These are phyloP conservation scores for Nicotiana paniculata DNA, from an alignment of 257 asterid species.

Conservation along the genomic window DNA sequence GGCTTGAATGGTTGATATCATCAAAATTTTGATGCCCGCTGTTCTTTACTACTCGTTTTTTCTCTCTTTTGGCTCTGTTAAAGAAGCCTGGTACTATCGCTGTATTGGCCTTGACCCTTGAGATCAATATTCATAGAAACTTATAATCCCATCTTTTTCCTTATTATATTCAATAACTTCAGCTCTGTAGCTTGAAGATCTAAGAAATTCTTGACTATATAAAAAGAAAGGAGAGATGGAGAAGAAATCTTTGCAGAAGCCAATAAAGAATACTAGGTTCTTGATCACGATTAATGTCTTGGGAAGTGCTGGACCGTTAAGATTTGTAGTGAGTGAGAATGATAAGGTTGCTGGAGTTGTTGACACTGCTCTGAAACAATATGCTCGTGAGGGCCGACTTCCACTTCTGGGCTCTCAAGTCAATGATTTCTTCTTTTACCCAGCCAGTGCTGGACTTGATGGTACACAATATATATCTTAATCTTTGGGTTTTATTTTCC, in stretches of 20 bases:
- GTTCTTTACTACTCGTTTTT: background rate
- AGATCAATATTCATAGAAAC: background rate
- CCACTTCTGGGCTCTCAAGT: conserved; percentile 40
- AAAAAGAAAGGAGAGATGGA: background rate
- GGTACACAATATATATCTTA: conserved; percentile 18
- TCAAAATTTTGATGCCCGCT: background rate
- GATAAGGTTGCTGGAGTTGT: conserved; percentile 35
- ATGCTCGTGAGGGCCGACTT: conserved; percentile 44
- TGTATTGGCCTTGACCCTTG: conserved; percentile 21
- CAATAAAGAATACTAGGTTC: conserved; percentile 10
- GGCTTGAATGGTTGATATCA: background rate
- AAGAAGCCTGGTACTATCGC: conserved; percentile 18
- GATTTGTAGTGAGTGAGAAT: conserved; percentile 40
- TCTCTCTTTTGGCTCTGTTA: background rate
- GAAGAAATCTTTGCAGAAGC: background rate
- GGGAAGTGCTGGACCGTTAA: conserved; percentile 58
- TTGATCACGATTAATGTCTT: conserved; percentile 38
- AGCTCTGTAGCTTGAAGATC: no score
- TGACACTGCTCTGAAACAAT: conserved; percentile 31
- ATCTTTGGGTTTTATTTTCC: background rate
- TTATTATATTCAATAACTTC: no score
- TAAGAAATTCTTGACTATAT: background rate
- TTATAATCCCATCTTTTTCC: no score
- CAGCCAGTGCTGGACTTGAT: conserved; percentile 32
- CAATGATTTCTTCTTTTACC: conserved; percentile 31